These are phyloP conservation scores for Aegilops speltoides DNA, from an alignment of 176 grass and related monocot genomes.

Conservation along the genomic window DNA sequence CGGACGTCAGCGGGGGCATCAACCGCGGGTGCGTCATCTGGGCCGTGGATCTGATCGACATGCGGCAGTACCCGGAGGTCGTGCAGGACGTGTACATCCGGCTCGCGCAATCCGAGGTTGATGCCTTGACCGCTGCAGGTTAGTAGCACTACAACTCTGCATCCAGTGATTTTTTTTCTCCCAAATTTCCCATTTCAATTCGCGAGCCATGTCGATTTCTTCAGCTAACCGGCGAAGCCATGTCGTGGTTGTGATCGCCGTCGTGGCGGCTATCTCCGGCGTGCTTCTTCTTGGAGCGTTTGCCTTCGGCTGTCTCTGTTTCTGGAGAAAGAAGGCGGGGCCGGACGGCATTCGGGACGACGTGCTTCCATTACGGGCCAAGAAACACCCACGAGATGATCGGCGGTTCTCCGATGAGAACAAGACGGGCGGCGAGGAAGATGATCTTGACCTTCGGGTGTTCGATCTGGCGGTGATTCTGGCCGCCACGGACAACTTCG, in stretches of 20 bases:
- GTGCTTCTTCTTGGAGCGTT: neutral
- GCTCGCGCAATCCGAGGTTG: constrained; percentile 46
- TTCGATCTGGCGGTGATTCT: neutral
- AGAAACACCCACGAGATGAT: neutral
- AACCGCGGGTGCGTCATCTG: neutral
- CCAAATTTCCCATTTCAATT: neutral
- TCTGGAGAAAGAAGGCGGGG: neutral
- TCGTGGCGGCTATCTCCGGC: neutral
- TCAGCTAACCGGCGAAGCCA: neutral
- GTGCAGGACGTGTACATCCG: constrained; percentile 46
- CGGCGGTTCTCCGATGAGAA: neutral
- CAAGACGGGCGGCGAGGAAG: neutral
- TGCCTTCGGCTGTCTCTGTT: neutral
- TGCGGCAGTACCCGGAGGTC: neutral
- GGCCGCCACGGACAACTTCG: neutral
- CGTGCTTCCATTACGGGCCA: neutral
- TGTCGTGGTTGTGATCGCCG: neutral
- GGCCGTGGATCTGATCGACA: constrained; percentile 11
- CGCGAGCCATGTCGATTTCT: neutral
- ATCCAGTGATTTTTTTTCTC: neutral
- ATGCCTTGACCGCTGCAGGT: constrained; percentile 33
- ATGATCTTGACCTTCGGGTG: neutral
- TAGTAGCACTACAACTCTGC: neutral
- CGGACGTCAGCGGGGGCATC: too few species aligned
- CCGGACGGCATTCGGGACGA: neutral